Percentiles rank a stretch among this genome's conserved stretches.
Conservation (phyloP, 371 early-diverging fungal species). For the Rhizopus sp. region DNA sequence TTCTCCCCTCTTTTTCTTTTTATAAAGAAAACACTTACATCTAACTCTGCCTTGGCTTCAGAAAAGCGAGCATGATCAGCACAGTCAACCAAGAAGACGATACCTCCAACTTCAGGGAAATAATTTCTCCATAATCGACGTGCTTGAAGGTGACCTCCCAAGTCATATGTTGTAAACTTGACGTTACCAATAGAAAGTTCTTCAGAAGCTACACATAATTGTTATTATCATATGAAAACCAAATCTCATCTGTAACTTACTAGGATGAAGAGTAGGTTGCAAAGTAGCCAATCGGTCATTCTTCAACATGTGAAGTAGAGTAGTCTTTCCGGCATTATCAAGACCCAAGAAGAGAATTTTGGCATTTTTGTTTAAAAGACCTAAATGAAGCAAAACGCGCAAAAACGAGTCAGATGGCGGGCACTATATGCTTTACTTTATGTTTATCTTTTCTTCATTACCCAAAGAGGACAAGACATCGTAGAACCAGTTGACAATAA, state of each 20-base stretch:
- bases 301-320: conserved; percentile 99
- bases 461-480: conserved; percentile 11
- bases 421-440: too few species aligned
- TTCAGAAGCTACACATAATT: conserved; percentile 76
- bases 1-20: neutral
- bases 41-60: conserved; percentile 94
- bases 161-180: conserved; percentile 95
- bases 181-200: conserved; percentile 96
- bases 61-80: conserved; percentile 84
- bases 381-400: conserved; percentile 72
- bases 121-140: conserved; percentile 98
- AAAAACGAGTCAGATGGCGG: conserved; percentile 14
- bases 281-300: conserved; percentile 96
- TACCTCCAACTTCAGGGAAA: conserved; percentile 96
- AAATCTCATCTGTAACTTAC: conserved; percentile 55
- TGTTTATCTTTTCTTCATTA: neutral
- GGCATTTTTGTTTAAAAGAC: conserved; percentile 97
- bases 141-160: conserved; percentile 97
- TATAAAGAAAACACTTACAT: conserved; percentile 57
- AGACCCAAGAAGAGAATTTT: conserved; percentile 99
- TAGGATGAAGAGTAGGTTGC: conserved; percentile 98
- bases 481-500: conserved; percentile 12
- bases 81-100: conserved; percentile 96
- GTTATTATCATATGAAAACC: conserved; percentile 1
- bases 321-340: conserved; percentile 99